Evolutionary conservation across 164 flowering plant species (phyloP).

Genomic region (Chimonanthus salicifolius): DNA sequence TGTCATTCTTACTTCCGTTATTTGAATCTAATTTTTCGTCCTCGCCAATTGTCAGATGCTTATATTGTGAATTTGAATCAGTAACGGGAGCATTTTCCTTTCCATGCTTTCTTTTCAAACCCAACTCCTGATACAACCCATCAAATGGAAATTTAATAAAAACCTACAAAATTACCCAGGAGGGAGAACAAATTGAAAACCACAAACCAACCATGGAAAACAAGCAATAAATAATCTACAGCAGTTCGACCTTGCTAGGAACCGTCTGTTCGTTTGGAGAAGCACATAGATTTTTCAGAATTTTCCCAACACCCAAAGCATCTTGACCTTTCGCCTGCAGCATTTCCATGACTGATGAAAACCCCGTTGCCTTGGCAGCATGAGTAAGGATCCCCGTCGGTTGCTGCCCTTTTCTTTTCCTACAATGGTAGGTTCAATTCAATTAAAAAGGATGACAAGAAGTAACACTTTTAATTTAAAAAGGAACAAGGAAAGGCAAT

Average conservation of each 20-base stretch:
- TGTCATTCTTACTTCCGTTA: neutral
- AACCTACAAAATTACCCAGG: neutral
- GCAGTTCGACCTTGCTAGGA: slow-evolving; percentile 22
- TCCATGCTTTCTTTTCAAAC: slow-evolving; percentile 36
- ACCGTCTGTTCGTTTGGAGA: slow-evolving; percentile 22
- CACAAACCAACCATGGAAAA: neutral
- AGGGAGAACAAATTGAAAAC: neutral
- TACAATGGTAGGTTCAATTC: slow-evolving; percentile 13
- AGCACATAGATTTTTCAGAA: neutral
- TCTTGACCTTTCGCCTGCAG: slow-evolving; percentile 39
- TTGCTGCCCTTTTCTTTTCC: slow-evolving; percentile 71
- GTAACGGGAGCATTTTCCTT: slow-evolving; percentile 50
- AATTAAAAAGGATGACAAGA: neutral
- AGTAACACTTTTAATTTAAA: neutral
- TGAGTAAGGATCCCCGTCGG: slow-evolving; percentile 75
- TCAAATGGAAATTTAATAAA: neutral
- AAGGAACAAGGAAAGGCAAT: neutral
- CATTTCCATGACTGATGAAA: slow-evolving; percentile 72
- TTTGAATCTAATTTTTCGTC: slow-evolving; percentile 10
- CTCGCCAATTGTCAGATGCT: slow-evolving; percentile 1
- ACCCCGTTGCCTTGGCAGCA: slow-evolving; percentile 71
- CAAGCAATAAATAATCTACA: neutral
- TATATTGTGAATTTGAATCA: slow-evolving; percentile 15
- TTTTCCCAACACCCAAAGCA: slow-evolving; percentile 6
- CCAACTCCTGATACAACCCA: slow-evolving; percentile 23